Base-by-base conservation (phyloP, 1,284 basidiomycete genomes). In the Veloboletus limbatus region DNA sequence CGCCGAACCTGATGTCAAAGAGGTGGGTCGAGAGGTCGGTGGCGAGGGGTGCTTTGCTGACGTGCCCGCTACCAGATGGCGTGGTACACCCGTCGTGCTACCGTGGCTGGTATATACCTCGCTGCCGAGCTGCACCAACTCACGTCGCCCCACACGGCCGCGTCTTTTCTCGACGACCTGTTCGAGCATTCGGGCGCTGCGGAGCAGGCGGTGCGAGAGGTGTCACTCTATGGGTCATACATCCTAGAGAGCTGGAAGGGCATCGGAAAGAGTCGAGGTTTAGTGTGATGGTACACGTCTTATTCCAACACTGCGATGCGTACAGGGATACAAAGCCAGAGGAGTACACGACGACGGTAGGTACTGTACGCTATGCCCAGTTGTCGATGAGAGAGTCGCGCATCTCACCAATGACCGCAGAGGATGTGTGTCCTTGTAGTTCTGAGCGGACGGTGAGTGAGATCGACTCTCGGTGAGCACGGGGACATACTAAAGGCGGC, bases 361-460 rank as follows among this genome's bases (percentile, higher is more conserved):
- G n/a, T n/a, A n/a, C n/a, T 17, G 10, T 8, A 30, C 39, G 18
- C 58, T 81, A 95, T 72, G 91, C 90, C 85, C 89, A 95, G 71
- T 90, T 91, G 75, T 96, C 92, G 69, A 96, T 92, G 53, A 96
- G 78, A 22, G 90, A 85, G 60, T 95, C 92, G 55, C 92, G 82
- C 92, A 96, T 94, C 75, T 95, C 92, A 58, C 87, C 88, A 65
- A 96, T 92, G 54, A 94, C 85, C 36, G 92, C 92, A 34, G 83
- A 80, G 14, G 85, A 85, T 45, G 82, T 84, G 61, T 92, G 90
- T 45, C 92, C 92, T 79, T 93, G 90, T 40, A 96, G 76, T 70
- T 92, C 91, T 93, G 69, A 10, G 5, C 5, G 17, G 17, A 28
- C 3, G 27, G 33, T 52, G 25, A 49, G 47, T 8, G 14, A 33